A percentile compares a stretch with the other conserved stretches of the same genome.
These are phyloP conservation scores for Colletotrichum spaethianum DNA, from an alignment of 2,329 filamentous ascomycete species.

Conservation along the genomic window DNA sequence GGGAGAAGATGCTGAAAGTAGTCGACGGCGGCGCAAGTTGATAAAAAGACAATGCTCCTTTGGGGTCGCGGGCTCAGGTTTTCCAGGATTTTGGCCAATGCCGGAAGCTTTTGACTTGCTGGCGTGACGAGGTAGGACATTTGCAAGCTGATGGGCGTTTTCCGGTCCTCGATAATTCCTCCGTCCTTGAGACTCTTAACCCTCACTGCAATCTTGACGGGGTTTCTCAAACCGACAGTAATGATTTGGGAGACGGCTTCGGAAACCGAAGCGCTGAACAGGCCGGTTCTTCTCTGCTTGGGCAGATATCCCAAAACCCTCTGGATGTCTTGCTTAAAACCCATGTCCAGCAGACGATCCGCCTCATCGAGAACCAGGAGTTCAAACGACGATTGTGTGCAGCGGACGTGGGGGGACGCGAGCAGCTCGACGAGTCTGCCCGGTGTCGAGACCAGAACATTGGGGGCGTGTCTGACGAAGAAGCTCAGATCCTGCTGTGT, in stretches of 20 bases:
- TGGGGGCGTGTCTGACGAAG: slow-evolving; percentile 88
- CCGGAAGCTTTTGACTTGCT: slow-evolving; percentile 85
- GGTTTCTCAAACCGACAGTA: slow-evolving; percentile 91
- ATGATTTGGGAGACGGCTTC: slow-evolving; percentile 96
- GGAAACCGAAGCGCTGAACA: slow-evolving; percentile 96
- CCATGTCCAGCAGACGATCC: slow-evolving; percentile 91
- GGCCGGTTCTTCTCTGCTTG: slow-evolving; percentile 91
- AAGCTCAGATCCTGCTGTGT: slow-evolving; percentile 88
- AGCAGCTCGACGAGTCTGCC: slow-evolving; percentile 91
- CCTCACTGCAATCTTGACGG: slow-evolving; percentile 94
- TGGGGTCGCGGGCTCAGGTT: slow-evolving; percentile 81
- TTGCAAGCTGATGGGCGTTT: slow-evolving; percentile 91
- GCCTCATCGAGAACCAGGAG: slow-evolving; percentile 95
- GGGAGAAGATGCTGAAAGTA: slow-evolving; percentile 91
- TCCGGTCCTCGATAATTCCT: slow-evolving; percentile 80
- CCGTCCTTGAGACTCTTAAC: slow-evolving; percentile 81
- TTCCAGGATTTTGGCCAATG: slow-evolving; percentile 78
- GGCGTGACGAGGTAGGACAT: slow-evolving; percentile 87
- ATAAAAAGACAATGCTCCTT: slow-evolving; percentile 91
- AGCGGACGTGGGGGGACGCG: slow-evolving; percentile 88
- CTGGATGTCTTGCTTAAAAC: slow-evolving; percentile 92
- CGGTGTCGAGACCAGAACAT: slow-evolving; percentile 91
- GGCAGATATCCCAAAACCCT: slow-evolving; percentile 87
- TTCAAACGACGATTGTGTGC: slow-evolving; percentile 90
- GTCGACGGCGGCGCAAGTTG: slow-evolving; percentile 94